phyloP scores from a whole-genome alignment of 169 alveolate species.

The Plasmodium gaboni region DNA sequence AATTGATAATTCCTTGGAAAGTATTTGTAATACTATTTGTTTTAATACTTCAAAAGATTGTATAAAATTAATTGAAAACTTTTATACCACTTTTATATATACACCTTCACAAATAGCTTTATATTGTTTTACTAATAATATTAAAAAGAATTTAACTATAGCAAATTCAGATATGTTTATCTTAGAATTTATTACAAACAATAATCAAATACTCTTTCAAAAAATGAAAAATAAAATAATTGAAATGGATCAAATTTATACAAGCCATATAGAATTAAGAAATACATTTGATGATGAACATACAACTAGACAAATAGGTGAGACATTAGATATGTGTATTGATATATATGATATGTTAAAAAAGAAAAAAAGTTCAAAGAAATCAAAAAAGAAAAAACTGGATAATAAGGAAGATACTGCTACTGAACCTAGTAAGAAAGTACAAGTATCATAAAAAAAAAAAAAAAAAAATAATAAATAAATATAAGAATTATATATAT shows the following conservation, averaged over 20 bases:
- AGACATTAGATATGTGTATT: conserved; percentile 63
- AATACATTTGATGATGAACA: conserved; percentile 69
- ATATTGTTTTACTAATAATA: conserved; percentile 63
- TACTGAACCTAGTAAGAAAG: conserved; percentile 34
- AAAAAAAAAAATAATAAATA: neutral
- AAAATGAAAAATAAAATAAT: conserved; percentile 56
- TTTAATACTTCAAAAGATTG: conserved; percentile 34
- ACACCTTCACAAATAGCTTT: conserved; percentile 72
- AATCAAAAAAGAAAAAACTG: conserved; percentile 23
- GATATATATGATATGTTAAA: conserved; percentile 27
- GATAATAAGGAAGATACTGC: conserved; percentile 10
- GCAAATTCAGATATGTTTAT: conserved; percentile 62
- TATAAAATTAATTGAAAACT: conserved; percentile 26
- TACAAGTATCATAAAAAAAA: conserved; percentile 16
- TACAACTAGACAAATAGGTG: conserved; percentile 69
- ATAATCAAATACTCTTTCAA: conserved; percentile 73
- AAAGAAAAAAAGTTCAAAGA: conserved; percentile 20
- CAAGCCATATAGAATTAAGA: conserved; percentile 49
- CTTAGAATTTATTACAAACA: conserved; percentile 56
- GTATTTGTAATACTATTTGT: conserved; percentile 29
- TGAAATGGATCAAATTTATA: conserved; percentile 43
- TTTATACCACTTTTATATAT: conserved; percentile 34
- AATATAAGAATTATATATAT: no score
- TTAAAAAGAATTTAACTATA: conserved; percentile 51
- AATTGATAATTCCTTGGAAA: conserved; percentile 52